phyloP scores from a whole-genome alignment of 495 filamentous ascomycete species.

The Margaritispora aquatica region DNA sequence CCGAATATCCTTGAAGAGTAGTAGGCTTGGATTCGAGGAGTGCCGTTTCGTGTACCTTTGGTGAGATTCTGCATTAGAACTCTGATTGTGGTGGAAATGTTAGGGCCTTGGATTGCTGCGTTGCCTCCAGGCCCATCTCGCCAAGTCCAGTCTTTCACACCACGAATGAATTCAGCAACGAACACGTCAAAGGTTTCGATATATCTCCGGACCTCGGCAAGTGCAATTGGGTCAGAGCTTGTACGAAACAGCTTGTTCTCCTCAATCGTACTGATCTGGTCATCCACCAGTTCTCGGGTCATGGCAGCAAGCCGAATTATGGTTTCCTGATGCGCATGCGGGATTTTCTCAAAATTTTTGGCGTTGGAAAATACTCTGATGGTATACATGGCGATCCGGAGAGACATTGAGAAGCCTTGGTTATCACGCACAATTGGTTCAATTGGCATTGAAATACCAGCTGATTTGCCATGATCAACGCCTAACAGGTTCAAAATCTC shows the following conservation, averaged over 20 bases:
- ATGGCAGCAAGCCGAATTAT: slow-evolving; percentile 34
- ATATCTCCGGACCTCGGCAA: slow-evolving; percentile 1
- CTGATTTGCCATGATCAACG: background rate
- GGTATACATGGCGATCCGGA: slow-evolving; percentile 67
- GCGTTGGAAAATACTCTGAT: slow-evolving; percentile 43
- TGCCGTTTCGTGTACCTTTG: slow-evolving; percentile 7
- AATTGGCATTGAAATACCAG: background rate
- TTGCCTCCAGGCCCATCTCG: background rate
- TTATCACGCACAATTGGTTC: slow-evolving; percentile 44
- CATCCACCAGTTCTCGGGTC: slow-evolving; percentile 34
- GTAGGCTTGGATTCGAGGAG: slow-evolving; percentile 21
- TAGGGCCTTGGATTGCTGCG: background rate
- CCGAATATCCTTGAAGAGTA: slow-evolving; percentile 44
- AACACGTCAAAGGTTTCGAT: background rate
- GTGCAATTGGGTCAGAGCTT: background rate
- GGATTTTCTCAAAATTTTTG: slow-evolving; percentile 25
- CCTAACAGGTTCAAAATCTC: background rate
- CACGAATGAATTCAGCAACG: background rate
- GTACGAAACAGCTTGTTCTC: slow-evolving; percentile 6
- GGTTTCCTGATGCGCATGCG: slow-evolving; percentile 29
- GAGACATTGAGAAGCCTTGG: slow-evolving; percentile 60
- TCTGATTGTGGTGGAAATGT: slow-evolving; percentile 25
- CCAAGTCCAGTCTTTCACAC: background rate
- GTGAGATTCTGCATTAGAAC: slow-evolving; percentile 45
- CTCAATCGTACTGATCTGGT: slow-evolving; percentile 33